Base-by-base conservation (phyloP, 176 grass and related monocot species). In the Triticum dicoccoides region DNA sequence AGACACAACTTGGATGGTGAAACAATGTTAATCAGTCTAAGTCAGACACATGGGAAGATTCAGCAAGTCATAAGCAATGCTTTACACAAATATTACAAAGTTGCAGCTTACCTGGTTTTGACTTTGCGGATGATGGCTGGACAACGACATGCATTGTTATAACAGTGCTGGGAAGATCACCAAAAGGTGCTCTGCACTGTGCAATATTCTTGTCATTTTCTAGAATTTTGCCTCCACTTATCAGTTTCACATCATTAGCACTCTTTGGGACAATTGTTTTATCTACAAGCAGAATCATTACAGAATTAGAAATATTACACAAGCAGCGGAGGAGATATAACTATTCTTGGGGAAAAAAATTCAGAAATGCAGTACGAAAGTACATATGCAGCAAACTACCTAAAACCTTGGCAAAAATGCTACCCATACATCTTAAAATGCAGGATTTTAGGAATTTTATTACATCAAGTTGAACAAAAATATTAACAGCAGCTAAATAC, bases 141-240 rank as follows among this genome's bases (percentile, higher is more conserved):
- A 94, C 90, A 76, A 94, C 90, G 12, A 94, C 90, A 0, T 94
- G 92, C 92, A 94, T 94, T 71, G 92, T 94, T 13, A 94, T 92
- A 86, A 61, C 87, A 79, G 24, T 85, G 78, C 78, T 89, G 45
- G 87, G 87, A 78, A 88, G 79, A 73, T 94, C 92, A 83, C 92
- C 87, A 73, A 94, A 94, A 90, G 92, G 86, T 5, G 92, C 87
- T 92, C 85, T 91, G 82, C 92, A 94, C 61, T 94, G 87, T 67
- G 73, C 82, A 83, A 94, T 38, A 14, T 78, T 94, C 88, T 89
- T 92, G 73, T 92, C 88, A 66, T 94, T 94, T 85, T 94, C 92
- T 80, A 94, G 80, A 85, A 94, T 82, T 85, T 94, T 92, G 11
- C 92, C 92, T 82, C 89, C 90, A 47, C 70, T 92, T 76, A 94